Percentiles rank a stretch among this genome's conserved stretches.
These are phyloP conservation scores for Lanmaoa pseudosensibilis DNA, from an alignment of 768 basidiomycete species.

Conservation along the genomic window DNA sequence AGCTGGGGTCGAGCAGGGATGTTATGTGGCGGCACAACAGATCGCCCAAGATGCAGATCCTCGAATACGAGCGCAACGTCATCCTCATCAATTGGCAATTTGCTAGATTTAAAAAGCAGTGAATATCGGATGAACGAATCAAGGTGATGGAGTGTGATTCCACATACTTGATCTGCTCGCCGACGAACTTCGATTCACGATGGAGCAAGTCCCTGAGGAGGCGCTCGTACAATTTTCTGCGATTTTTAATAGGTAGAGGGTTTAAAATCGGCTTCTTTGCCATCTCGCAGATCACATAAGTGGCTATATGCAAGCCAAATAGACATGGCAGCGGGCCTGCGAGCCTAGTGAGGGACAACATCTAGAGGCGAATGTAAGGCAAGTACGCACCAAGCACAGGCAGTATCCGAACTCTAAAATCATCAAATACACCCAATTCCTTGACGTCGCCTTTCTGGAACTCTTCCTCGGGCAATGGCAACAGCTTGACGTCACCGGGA, in stretches of 20 bases:
- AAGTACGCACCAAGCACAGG: conserved; percentile 75
- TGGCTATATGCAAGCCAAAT: conserved; percentile 88
- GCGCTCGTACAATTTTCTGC: conserved; percentile 80
- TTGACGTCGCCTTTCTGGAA: conserved; percentile 86
- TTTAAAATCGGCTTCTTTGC: conserved; percentile 82
- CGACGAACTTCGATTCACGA: conserved; percentile 69
- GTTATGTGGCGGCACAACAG: conserved; percentile 73
- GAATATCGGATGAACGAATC: not conserved
- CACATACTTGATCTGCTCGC: conserved; percentile 59
- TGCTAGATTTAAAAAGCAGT: conserved; percentile 42
- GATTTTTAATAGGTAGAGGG: conserved; percentile 82
- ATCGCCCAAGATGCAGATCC: conserved; percentile 79
- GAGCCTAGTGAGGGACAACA: not conserved
- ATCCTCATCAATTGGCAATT: conserved; percentile 76
- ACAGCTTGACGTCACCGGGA: conserved; percentile 80
- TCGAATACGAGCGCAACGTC: conserved; percentile 86
- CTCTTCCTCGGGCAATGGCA: conserved; percentile 90
- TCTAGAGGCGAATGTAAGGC: not conserved
- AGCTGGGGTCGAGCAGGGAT: conserved; percentile 73
- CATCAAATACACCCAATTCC: conserved; percentile 86
- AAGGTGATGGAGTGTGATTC: not conserved
- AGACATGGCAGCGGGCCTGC: conserved; percentile 72
- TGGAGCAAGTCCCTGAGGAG: conserved; percentile 74
- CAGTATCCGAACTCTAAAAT: conserved; percentile 90
- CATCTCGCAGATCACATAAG: conserved; percentile 83